A percentile compares a stretch with the other conserved stretches of the same genome.
Evolutionary conservation across 768 basidiomycete species (phyloP).

Genomic region (Boletus tylopilopsis): DNA sequence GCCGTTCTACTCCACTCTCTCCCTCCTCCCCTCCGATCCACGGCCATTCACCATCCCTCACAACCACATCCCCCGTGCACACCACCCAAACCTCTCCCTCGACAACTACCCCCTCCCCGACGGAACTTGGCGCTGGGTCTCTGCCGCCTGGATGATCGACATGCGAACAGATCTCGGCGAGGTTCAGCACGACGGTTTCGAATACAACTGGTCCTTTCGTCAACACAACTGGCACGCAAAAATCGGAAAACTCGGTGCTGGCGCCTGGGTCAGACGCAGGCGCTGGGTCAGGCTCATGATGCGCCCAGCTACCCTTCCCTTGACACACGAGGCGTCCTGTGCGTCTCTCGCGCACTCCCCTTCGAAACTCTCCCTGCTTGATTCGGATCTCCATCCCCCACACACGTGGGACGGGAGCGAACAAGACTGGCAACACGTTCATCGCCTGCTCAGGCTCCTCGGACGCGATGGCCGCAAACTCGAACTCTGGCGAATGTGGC

Average conservation of each 20-base stretch:
- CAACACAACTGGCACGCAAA: slow-evolving; percentile 60
- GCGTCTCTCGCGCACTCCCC: slow-evolving; percentile 15
- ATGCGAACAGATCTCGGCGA: slow-evolving; percentile 75
- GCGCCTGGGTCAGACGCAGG: slow-evolving; percentile 73
- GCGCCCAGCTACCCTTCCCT: slow-evolving; percentile 44
- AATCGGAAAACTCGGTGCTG: slow-evolving; percentile 55
- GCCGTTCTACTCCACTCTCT: slow-evolving; percentile 65
- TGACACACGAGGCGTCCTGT: not conserved
- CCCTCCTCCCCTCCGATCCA: slow-evolving; percentile 70
- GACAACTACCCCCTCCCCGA: slow-evolving; percentile 71
- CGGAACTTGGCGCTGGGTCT: slow-evolving; percentile 80
- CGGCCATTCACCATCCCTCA: slow-evolving; percentile 66
- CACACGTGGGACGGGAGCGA: slow-evolving; percentile 56
- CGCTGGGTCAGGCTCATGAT: slow-evolving; percentile 87
- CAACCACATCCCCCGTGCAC: slow-evolving; percentile 34
- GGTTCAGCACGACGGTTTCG: slow-evolving; percentile 80
- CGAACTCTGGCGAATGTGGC: slow-evolving; percentile 74
- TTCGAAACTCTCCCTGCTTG: slow-evolving; percentile 16
- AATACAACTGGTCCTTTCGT: slow-evolving; percentile 81
- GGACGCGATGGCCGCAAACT: slow-evolving; percentile 69
- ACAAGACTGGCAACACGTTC: slow-evolving; percentile 60
- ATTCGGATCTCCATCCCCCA: slow-evolving; percentile 22
- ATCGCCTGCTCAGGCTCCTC: slow-evolving; percentile 45
- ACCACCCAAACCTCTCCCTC: slow-evolving; percentile 56
- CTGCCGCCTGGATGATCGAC: slow-evolving; percentile 81